These are phyloP conservation scores for Mrakiaceae sp. DNA, from an alignment of 1,284 basidiomycete species.

Conservation along the genomic window DNA sequence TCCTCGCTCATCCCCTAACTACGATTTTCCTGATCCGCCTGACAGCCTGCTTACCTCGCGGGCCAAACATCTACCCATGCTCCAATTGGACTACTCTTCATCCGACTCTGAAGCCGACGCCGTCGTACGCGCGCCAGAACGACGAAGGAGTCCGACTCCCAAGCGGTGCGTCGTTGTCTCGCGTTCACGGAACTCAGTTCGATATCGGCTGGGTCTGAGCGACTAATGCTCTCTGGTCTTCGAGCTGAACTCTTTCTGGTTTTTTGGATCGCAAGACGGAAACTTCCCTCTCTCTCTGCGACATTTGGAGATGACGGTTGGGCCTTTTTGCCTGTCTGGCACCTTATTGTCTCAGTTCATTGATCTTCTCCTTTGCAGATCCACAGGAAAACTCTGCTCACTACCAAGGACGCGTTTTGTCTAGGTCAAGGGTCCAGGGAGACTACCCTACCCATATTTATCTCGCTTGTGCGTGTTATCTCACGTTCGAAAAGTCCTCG, in stretches of 20 bases:
- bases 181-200: background rate
- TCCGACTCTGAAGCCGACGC: background rate
- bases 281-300: background rate
- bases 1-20: background rate
- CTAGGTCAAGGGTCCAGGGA: slow-evolving; percentile 7
- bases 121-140: background rate
- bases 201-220: background rate
- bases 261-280: background rate
- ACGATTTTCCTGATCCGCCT: no score
- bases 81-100: slow-evolving; percentile 2
- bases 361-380: no score
- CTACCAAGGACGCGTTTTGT: background rate
- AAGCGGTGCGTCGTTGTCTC: background rate
- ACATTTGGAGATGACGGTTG: background rate
- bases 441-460: slow-evolving; percentile 13
- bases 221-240: background rate
- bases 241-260: no score
- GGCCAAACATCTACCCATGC: background rate
- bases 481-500: background rate
- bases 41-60: background rate
- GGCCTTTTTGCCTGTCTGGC: background rate
- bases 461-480: background rate
- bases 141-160: background rate
- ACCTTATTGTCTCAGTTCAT: no score
- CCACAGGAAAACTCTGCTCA: background rate